Evolutionary conservation across 495 filamentous ascomycete species (phyloP).

Genomic region (Saxophila tyrrhenica): DNA sequence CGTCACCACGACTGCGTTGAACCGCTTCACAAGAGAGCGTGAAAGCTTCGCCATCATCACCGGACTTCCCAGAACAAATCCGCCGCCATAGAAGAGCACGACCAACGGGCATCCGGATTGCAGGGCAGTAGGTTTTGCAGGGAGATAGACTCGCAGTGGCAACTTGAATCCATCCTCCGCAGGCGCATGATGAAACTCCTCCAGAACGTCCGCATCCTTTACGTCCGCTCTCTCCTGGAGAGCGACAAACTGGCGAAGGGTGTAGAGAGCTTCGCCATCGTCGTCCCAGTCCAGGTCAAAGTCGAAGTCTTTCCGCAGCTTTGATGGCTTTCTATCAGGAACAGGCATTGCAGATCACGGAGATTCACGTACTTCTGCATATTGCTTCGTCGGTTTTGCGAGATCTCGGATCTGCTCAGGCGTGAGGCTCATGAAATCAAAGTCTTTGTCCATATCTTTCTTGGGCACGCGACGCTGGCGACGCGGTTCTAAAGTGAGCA

Average conservation of each 20-base stretch:
- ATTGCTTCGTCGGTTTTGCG: not conserved
- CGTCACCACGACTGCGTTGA: conserved; percentile 43
- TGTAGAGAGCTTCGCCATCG: not conserved
- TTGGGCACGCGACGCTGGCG: too few species aligned
- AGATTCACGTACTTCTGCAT: not conserved
- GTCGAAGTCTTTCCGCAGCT: not conserved
- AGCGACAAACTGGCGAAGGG: not conserved
- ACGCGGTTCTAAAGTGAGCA: too few species aligned
- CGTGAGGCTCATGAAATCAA: not conserved
- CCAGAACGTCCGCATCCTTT: not conserved
- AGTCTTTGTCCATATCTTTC: too few species aligned
- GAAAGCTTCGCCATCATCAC: conserved; percentile 24
- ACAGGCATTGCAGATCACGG: not conserved
- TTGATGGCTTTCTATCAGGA: not conserved
- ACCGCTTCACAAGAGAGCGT: conserved; percentile 33
- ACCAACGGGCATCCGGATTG: conserved; percentile 23
- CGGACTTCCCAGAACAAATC: conserved; percentile 31
- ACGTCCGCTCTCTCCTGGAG: not conserved
- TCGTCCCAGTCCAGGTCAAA: not conserved
- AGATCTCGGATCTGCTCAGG: not conserved
- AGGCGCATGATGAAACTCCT: not conserved
- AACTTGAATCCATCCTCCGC: not conserved
- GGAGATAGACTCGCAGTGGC: not conserved
- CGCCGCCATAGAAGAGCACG: conserved; percentile 36
- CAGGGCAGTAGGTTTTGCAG: not conserved